phyloP scores from a whole-genome alignment of 148 eudicot species.

The Talinum fruticosum region DNA sequence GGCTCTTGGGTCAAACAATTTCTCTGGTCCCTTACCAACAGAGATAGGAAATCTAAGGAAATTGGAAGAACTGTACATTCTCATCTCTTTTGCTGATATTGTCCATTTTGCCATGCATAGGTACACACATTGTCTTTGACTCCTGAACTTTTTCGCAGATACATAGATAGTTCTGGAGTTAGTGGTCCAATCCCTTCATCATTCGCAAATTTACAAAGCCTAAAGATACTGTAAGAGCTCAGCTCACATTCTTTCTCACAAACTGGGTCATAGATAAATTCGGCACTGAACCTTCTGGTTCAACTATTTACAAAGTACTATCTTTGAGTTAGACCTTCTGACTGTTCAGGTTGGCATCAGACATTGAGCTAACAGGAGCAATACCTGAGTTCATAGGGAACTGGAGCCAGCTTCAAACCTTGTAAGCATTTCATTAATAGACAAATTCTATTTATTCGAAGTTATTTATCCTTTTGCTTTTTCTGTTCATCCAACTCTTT shows the following conservation, averaged over 20 bases:
- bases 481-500: not conserved
- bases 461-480: not conserved
- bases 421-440: conserved; percentile 34
- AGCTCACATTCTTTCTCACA: conserved; percentile 1
- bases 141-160: conserved; percentile 32
- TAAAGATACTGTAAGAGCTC: conserved; percentile 50
- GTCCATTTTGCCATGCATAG: not conserved
- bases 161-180: conserved; percentile 63
- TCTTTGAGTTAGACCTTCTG: conserved; percentile 5
- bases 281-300: conserved; percentile 1
- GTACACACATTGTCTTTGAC: not conserved
- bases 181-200: conserved; percentile 68
- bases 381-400: conserved; percentile 68
- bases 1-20: conserved; percentile 57
- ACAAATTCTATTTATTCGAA: not conserved
- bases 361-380: conserved; percentile 50
- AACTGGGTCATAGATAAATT: not conserved
- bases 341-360: conserved; percentile 70
- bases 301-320: not conserved
- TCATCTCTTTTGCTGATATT: not conserved
- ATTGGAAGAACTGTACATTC: conserved; percentile 58
- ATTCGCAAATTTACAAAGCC: conserved; percentile 48
- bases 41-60: conserved; percentile 58
- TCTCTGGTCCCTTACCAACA: conserved; percentile 73
- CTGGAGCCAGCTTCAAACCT: conserved; percentile 45